Evolutionary conservation across 164 flowering plant genomes (phyloP).

Genomic region (Kalanchoe fedtschenkoi): DNA sequence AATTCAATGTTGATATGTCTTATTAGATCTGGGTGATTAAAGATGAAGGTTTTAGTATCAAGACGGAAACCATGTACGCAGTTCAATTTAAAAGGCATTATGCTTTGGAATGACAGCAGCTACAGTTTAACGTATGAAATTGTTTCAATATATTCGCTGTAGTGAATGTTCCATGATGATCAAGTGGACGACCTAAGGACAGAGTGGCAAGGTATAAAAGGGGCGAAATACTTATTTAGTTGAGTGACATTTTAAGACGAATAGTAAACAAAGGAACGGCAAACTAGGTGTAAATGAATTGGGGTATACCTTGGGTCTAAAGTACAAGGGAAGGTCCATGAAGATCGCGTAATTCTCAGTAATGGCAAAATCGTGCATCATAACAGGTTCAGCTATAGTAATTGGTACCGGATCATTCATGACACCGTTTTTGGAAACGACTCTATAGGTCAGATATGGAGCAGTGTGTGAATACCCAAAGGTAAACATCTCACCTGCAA

Average conservation of each 20-base stretch:
- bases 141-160: not conserved
- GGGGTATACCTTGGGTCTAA: conserved; percentile 69
- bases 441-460: conserved; percentile 87
- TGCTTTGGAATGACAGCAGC: not conserved
- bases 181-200: not conserved
- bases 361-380: conserved; percentile 99
- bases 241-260: too few relatives aligned
- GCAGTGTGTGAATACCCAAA: conserved; percentile 78
- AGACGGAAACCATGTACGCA: too few relatives aligned
- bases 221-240: too few relatives aligned
- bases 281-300: not conserved
- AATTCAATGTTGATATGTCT: too few relatives aligned
- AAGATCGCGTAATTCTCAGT: conserved; percentile 88
- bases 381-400: conserved; percentile 69
- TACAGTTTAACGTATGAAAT: not conserved
- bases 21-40: too few relatives aligned
- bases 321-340: conserved; percentile 91
- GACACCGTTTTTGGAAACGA: conserved; percentile 76
- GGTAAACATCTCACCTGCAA: conserved; percentile 95
- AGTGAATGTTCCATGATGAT: not conserved
- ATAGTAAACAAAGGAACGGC: not conserved
- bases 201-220: not conserved
- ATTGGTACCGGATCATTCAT: conserved; percentile 97
- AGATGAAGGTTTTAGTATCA: too few relatives aligned
- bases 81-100: too few relatives aligned